phyloP scores from a whole-genome alignment of 306 rosid species.

The Trichosanthes cucumerina region DNA sequence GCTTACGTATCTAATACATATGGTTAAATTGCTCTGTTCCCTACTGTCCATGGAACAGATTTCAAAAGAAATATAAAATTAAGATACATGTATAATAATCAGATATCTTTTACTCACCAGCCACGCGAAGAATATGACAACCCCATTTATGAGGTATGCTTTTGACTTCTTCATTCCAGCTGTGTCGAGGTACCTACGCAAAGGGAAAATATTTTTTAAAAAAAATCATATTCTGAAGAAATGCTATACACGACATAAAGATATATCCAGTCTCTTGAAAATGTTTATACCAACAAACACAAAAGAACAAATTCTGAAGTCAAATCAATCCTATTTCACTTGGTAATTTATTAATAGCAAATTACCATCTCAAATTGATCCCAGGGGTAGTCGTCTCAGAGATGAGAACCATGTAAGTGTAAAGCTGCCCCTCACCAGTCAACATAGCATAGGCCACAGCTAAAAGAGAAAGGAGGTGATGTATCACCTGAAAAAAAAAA shows the following conservation, averaged over 20 bases:
- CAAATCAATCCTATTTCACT: not conserved
- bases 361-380: slow-evolving; percentile 93
- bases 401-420: slow-evolving; percentile 83
- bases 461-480: slow-evolving; percentile 65
- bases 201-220: not conserved
- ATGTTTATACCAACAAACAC: not conserved
- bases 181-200: slow-evolving; percentile 86
- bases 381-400: slow-evolving; percentile 97
- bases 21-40: not conserved
- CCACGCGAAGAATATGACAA: slow-evolving; percentile 89
- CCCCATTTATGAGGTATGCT: slow-evolving; percentile 79
- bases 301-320: not conserved
- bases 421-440: slow-evolving; percentile 86
- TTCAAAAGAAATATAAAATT: not conserved
- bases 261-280: not conserved
- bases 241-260: not conserved
- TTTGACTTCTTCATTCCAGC: slow-evolving; percentile 80
- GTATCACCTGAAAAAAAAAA: slow-evolving; percentile 61
- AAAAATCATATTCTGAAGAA: not conserved
- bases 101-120: slow-evolving; percentile 43
- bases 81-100: not conserved
- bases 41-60: not conserved
- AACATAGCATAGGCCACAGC: slow-evolving; percentile 79
- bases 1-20: not conserved
- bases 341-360: not conserved